Base-by-base conservation (phyloP, 83 land plant species). In the Isoetes engelmannii region DNA sequence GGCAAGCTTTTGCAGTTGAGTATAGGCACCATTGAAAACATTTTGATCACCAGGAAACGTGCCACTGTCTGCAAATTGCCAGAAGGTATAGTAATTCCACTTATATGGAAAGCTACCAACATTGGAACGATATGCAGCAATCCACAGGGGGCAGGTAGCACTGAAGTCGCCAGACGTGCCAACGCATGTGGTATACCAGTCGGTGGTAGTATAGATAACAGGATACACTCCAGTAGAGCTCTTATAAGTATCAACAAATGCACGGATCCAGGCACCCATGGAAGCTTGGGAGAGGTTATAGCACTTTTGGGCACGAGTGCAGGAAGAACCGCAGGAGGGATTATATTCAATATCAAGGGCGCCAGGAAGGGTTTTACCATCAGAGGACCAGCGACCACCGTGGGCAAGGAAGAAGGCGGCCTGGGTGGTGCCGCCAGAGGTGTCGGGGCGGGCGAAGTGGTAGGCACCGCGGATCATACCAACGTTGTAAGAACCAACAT, bases 301-400 rank as follows among this genome's bases (percentile, higher is more conserved):
- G 55, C 55, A 51, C 55, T 51, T 60, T 20, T 60, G 63, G n/a
- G 63, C 17, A 60, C 19, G 21, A 60, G 63, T 60, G 28, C 63
- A 60, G 19, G 63, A 60, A 1, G 54, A 51, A 1, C 63, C 28
- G 28, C 63, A 60, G 0, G 21, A 8, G 15, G 55, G 55, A 3
- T 51, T 51, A 15, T 51, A 51, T 17, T 51, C 55, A 3, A 51
- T 51, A 51, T 60, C 63, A 8, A 60, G 63, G 20, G 63, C 63
- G 28, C 63, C 63, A 60, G 63, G 63, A 1, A 60, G 63, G 19
- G 63, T 60, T 0, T 0, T 0, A 8, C 63, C 63, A 60, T 60
- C 63, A 8, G 19, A 10, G 12, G 63, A 60, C 63, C 63, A 60
- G 12, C 63, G 63, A 15, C 63, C 63, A 13, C 63, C 63, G 28